A percentile compares a stretch with the other conserved stretches of the same genome.
Conservation (phyloP, 2,329 filamentous ascomycete species). For the Shiraia bambusicola region DNA sequence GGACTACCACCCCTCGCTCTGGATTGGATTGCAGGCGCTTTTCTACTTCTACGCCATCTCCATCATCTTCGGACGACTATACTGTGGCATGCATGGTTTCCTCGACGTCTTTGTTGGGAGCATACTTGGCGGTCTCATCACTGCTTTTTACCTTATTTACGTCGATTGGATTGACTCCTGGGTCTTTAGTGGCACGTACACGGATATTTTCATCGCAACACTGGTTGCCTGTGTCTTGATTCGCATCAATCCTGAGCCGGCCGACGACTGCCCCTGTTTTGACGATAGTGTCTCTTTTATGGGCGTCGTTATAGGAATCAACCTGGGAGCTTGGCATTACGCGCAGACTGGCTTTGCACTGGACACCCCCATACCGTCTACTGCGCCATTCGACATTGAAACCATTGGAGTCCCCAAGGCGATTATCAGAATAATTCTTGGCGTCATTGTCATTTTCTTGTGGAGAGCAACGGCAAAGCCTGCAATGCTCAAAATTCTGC, state of each 20-base stretch:
- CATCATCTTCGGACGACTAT: constrained; percentile 86
- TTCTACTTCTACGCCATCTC: constrained; percentile 85
- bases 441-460: constrained; percentile 79
- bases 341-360: constrained; percentile 58
- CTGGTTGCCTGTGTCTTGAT: constrained; percentile 73
- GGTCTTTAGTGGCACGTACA: constrained; percentile 58
- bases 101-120: constrained; percentile 84
- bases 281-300: constrained; percentile 94
- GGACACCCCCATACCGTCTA: constrained; percentile 57
- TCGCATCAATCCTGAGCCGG: constrained; percentile 90
- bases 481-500: constrained; percentile 71
- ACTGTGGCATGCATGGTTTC: constrained; percentile 99
- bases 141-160: constrained; percentile 56
- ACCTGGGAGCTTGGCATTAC: constrained; percentile 83
- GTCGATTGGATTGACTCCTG: constrained; percentile 67
- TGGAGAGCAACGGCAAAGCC: constrained; percentile 94
- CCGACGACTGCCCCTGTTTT: constrained; percentile 95
- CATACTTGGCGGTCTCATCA: constrained; percentile 68
- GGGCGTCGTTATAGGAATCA: constrained; percentile 82
- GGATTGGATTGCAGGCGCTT: constrained; percentile 63
- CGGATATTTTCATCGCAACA: constrained; percentile 64
- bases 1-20: constrained; percentile 60
- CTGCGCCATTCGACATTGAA: constrained; percentile 65
- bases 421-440: constrained; percentile 69
- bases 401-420: constrained; percentile 67